Evolutionary conservation across 441 rosid genomes (phyloP), one percentile per base, ranked within the genome.

Genomic region (Pelargonium cotyledonis): DNA sequence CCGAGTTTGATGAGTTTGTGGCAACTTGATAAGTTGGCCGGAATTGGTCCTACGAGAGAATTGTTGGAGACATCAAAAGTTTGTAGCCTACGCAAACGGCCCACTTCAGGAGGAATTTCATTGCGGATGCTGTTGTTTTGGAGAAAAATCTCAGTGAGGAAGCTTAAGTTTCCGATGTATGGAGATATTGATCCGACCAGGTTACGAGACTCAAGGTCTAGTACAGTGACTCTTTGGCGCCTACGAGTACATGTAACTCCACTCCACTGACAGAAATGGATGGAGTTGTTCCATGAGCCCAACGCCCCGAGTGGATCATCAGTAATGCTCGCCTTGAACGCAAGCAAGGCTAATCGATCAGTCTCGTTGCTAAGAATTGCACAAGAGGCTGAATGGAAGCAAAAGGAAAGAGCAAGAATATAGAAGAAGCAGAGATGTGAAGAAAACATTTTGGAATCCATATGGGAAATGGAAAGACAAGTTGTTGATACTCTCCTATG

Each of bases 151-250:
- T 75, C n/a, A n/a, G n/a, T n/a, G n/a, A n/a, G n/a, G n/a, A n/a
- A n/a, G n/a, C n/a, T n/a, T n/a, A n/a, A n/a, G n/a, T n/a, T n/a
- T 46, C 78, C 78, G 0, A 75, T 67, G 66, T 63, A 40, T 9
- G 75, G 62, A 40, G 79, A 64, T 19, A 71, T 63, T 26, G 65
- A 51, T 0, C 79, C 75, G 0, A 10, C n/a, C 43, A 76, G 71
- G 19, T 6, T 4, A 26, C n/a, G n/a, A n/a, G 63, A 64, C 4
- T 0, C 4, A 19, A 76, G 47, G 12, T 68, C 15, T 46, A 76
- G 16, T n/a, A 19, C 16, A 0, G 64, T 71, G 49, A 71, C 72
- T 16, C 78, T 62, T 16, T 6, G 66, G 60, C 71, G 72, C 46
- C 29, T 49, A 0, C 23, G 65, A 6, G 38, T 21, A 0, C 78